Evolutionary conservation across 768 basidiomycete genomes (phyloP), one percentile per base, ranked within the genome.

Genomic region (Mycena amicta): DNA sequence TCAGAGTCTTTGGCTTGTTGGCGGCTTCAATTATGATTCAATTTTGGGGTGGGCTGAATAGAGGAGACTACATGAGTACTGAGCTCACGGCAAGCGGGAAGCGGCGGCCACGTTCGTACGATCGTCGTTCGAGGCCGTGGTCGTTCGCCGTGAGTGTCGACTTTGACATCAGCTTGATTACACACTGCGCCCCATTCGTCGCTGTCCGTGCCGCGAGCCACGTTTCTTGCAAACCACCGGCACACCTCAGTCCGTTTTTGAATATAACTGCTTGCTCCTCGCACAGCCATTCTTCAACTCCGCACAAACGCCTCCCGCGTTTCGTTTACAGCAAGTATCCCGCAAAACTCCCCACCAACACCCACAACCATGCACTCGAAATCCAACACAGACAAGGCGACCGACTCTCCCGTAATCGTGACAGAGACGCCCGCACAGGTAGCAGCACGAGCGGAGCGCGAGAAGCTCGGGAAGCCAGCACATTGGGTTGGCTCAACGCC

Each of bases 401-500:
- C 47, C 47, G n/a, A n/a, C n/a, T 25, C 25, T 13, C 47, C 47
- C 13, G 47, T 49, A 4, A 11, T 26, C 6, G 18, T 22, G 43
- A 8, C 43, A 3, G 62, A 63, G 50, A 63, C 62, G 4, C 1
- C 58, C 25, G 47, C 55, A 23, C 62, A 63, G n/a, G 57, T 55
- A 20, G 51, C 55, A 3, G 51, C 51, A 11, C 57, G 62, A 16
- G 40, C 39, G 12, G 57, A 50, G 47, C 62, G 62, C n/a, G 51
- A 52, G 27, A 59, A 59, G 50, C 11, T n/a, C 16, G 61, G 58
- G 23, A 61, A 57, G 29, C 71, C 71, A 12, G 62, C 62, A 2
- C 71, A 71, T 53, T 69, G 69, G 67, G 62, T 66, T 20, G 59
- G 69, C 51, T 43, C 52, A 41, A 59, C 51, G 45, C 56, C 61